These are phyloP conservation scores for Mortierella hygrophila DNA, from an alignment of 192 early-diverging fungal genomes.

Conservation along the genomic window DNA sequence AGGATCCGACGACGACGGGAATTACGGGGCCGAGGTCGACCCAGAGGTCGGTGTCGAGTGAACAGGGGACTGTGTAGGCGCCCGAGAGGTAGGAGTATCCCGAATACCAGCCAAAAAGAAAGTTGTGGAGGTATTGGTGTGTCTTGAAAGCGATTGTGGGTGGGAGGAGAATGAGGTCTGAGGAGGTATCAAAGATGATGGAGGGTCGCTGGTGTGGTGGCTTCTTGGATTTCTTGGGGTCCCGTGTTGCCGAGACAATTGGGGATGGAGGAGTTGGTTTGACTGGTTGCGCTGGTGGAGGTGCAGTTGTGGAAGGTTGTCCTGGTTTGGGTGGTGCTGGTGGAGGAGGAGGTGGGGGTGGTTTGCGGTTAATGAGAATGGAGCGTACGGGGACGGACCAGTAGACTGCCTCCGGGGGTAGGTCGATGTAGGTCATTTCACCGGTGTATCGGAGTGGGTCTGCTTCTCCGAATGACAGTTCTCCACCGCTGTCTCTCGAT, in stretches of 20 bases:
- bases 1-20: not conserved
- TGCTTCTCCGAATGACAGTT: conserved; percentile 25
- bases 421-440: conserved; percentile 3
- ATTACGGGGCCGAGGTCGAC: conserved; percentile 13
- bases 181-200: conserved; percentile 29
- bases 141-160: conserved; percentile 11
- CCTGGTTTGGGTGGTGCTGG: not conserved
- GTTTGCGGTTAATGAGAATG: not conserved
- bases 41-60: conserved; percentile 18
- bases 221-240: not conserved
- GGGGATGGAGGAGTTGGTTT: not conserved
- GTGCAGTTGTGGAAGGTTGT: not conserved
- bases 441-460: conserved; percentile 13
- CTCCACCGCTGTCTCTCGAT: conserved; percentile 17
- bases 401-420: conserved; percentile 11
- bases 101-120: conserved; percentile 32
- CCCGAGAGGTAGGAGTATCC: conserved; percentile 20
- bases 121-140: conserved; percentile 31
- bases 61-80: conserved; percentile 22
- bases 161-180: conserved; percentile 29
- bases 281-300: not conserved
- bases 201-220: not conserved
- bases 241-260: not conserved
- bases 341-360: not conserved
- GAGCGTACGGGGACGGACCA: conserved; percentile 30